phyloP scores from a whole-genome alignment of 2,329 filamentous ascomycete species.

The Monilinia aucupariae region DNA sequence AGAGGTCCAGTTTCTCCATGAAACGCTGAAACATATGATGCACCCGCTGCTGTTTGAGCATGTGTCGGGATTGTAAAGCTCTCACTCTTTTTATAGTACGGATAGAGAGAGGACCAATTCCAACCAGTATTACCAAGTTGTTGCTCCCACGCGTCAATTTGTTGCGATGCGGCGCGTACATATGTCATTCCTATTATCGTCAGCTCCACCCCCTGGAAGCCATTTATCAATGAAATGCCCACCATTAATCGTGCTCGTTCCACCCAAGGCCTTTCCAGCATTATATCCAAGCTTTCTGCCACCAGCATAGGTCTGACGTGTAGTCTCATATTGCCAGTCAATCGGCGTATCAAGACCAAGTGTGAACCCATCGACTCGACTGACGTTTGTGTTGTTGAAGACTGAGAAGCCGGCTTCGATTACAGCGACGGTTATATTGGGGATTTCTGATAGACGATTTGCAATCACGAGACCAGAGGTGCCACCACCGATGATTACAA shows the following conservation, averaged over 20 bases:
- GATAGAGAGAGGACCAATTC: slow-evolving; percentile 40
- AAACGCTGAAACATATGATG: slow-evolving; percentile 18
- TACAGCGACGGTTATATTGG: slow-evolving; percentile 22
- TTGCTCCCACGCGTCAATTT: slow-evolving; percentile 42
- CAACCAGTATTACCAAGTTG: slow-evolving; percentile 39
- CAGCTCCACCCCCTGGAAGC: slow-evolving; percentile 16
- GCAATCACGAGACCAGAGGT: slow-evolving; percentile 25
- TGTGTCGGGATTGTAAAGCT: slow-evolving; percentile 25
- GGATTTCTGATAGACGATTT: slow-evolving; percentile 23
- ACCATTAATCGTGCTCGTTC: slow-evolving; percentile 29
- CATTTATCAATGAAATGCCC: slow-evolving; percentile 29
- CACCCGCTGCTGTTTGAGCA: slow-evolving; percentile 12
- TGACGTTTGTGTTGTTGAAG: slow-evolving; percentile 21
- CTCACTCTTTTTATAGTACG: slow-evolving; percentile 40
- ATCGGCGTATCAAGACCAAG: slow-evolving; percentile 19
- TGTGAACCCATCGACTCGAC: slow-evolving; percentile 19
- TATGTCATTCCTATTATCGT: slow-evolving; percentile 35
- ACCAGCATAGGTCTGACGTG: slow-evolving; percentile 18
- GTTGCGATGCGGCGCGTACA: slow-evolving; percentile 22
- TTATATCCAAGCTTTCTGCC: slow-evolving; percentile 14
- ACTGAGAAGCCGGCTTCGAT: slow-evolving; percentile 26
- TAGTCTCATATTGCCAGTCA: slow-evolving; percentile 25
- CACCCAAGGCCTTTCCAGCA: slow-evolving; percentile 23
- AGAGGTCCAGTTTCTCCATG: slow-evolving; percentile 23
- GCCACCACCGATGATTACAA: slow-evolving; percentile 24